A percentile compares a stretch with the other conserved stretches of the same genome.
These are phyloP conservation scores for Trichoderma orchidacearum DNA, from an alignment of 495 filamentous ascomycete species.

Conservation along the genomic window DNA sequence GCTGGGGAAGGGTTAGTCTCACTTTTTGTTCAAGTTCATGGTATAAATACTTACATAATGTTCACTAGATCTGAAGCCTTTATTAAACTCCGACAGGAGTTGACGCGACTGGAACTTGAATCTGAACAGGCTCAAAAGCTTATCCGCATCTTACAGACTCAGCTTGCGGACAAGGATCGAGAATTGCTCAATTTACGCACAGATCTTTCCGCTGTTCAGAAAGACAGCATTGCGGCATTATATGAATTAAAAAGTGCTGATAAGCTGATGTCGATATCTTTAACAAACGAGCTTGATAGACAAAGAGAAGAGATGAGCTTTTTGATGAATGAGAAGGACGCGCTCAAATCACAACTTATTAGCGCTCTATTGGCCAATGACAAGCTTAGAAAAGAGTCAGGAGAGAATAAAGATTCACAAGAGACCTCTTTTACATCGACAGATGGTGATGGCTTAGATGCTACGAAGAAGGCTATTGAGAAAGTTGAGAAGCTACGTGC, in stretches of 20 bases:
- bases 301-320: slow-evolving; percentile 27
- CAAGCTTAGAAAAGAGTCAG: slow-evolving; percentile 36
- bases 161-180: slow-evolving; percentile 29
- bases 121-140: slow-evolving; percentile 21
- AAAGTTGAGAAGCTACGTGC: slow-evolving; percentile 35
- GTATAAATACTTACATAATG: slow-evolving; percentile 23
- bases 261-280: slow-evolving; percentile 34
- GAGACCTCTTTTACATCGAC: slow-evolving; percentile 9
- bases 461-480: slow-evolving; percentile 22
- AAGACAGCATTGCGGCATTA: slow-evolving; percentile 30
- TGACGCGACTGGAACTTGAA: slow-evolving; percentile 16
- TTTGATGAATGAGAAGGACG: slow-evolving; percentile 29
- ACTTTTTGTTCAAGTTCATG: slow-evolving; percentile 12
- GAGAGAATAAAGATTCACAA: slow-evolving; percentile 25
- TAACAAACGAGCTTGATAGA: slow-evolving; percentile 34
- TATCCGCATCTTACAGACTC: slow-evolving; percentile 27
- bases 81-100: slow-evolving; percentile 19
- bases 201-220: slow-evolving; percentile 29
- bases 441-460: slow-evolving; percentile 5
- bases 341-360: slow-evolving; percentile 37
- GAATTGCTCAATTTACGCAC: slow-evolving; percentile 25
- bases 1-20: slow-evolving; percentile 35
- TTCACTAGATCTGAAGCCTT: slow-evolving; percentile 20
- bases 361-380: slow-evolving; percentile 38
- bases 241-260: slow-evolving; percentile 39